phyloP scores from a whole-genome alignment of 2,329 filamentous ascomycete species.

The Volutella citrinella region DNA sequence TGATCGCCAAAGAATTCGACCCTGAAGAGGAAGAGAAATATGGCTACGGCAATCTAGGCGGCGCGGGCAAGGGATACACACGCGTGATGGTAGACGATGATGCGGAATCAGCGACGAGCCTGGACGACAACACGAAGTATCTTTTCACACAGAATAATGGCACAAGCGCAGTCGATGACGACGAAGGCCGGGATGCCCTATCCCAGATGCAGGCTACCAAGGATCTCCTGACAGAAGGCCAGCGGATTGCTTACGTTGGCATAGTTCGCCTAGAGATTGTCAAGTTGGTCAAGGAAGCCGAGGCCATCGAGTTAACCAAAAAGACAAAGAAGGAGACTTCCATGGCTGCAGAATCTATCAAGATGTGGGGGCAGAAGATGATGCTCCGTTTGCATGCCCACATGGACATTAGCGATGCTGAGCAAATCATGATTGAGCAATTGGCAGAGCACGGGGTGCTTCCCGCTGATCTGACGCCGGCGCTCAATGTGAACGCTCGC shows the following conservation, averaged over 20 bases:
- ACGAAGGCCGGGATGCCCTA: constrained; percentile 80
- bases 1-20: constrained; percentile 79
- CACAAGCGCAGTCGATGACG: constrained; percentile 64
- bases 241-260: constrained; percentile 94
- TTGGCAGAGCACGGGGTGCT: constrained; percentile 88
- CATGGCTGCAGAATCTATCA: constrained; percentile 71
- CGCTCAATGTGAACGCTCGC: constrained; percentile 85
- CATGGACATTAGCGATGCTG: constrained; percentile 90
- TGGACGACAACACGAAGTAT: constrained; percentile 97
- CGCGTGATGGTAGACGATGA: constrained; percentile 94
- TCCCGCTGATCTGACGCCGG: constrained; percentile 76
- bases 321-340: constrained; percentile 69
- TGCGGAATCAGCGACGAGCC: constrained; percentile 85
- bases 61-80: constrained; percentile 93
- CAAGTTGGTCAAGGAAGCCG: constrained; percentile 68
- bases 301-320: constrained; percentile 59
- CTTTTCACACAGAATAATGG: constrained; percentile 74
- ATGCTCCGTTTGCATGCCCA: constrained; percentile 93
- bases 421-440: constrained; percentile 99
- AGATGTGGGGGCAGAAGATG: constrained; percentile 98
- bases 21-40: constrained; percentile 66
- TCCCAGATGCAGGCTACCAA: constrained; percentile 96
- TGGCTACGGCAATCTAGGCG: constrained; percentile 75
- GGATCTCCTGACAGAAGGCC: constrained; percentile 88
- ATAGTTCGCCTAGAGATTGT: constrained; percentile 79